Evolutionary conservation across 257 asterid species (phyloP), one percentile per base, ranked within the genome.

Genomic region (Forsythia suspensa): DNA sequence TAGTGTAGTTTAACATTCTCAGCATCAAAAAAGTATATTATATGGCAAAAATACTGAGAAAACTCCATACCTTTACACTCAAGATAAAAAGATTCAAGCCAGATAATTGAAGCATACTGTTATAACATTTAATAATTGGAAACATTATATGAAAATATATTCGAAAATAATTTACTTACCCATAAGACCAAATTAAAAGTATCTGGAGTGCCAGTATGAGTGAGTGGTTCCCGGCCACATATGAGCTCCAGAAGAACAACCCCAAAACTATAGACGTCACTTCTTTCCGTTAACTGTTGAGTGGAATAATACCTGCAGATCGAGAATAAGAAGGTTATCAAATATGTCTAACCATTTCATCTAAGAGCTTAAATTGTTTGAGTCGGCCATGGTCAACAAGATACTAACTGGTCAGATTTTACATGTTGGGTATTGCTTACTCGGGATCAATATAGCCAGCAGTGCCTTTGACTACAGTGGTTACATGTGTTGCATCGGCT

Each of bases 401-500:
- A 11, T 6, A 5, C 8, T 12, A 70, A 57, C 18, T 68, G 52
- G 10, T 41, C 37, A 21, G 29, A 24, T 0, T 12, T 48, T 4
- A 18, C 9, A n/a, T 65, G 37, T 65, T 16, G 24, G 72, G 73
- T 44, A 55, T 40, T 57, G 70, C 87, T 74, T 86, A 95, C 99
- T 95, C 99, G 8, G 99, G 99, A 89, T 95, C 99, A 70, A 95
- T 92, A 82, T 95, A 95, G 82, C 99, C 99, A 42, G 98, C 98
- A 37, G 97, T 93, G 89, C 98, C 98, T 83, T 92, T 93, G 76
- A 93, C 97, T 24, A 87, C 83, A 38, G 99, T 95, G 61, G 98
- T 95, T 29, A 95, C 88, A 82, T 91, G 97, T 59, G 96, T 90
- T 78, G 91, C 97, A 83, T 91, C 99, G 39, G 92, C 83, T 78